Evolutionary conservation across 176 grass and related monocot species (phyloP), one percentile per base, ranked within the genome.

Genomic region (Zoysia pacifica): DNA sequence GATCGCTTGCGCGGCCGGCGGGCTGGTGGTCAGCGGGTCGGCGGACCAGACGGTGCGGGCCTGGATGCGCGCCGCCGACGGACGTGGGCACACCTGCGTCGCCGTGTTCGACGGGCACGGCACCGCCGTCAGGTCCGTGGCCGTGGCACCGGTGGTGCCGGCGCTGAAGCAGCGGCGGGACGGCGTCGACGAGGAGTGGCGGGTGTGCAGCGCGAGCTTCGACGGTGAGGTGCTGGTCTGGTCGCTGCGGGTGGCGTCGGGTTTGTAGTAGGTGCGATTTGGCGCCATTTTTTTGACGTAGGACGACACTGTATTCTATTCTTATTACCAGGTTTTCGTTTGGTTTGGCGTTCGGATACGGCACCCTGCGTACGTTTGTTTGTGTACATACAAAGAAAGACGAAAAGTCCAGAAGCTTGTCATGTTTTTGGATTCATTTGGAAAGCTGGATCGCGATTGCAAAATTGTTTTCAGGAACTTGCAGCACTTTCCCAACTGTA

Each of bases 161-260:
- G 46, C 4, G 37, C 4, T 6, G 28, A 28, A 28, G 0, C 47
- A 0, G 2, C 65, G 36, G 7, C 59, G 7, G 5, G 59, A 7
- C 28, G 61, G 1, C 9, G 88, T 67, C 0, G 91, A 91, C 36
- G 91, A 90, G 76, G 89, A 89, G 67, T 94, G 87, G 79, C 72
- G 77, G 53, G 70, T 97, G 42, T 94, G 91, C 76, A 97, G 85
- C 69, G 89, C 85, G 18, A 90, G 91, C 63, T 87, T 92, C 60
- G 95, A 97, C 47, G 95, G 90, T 44, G 90, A 97, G 75, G 88
- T 94, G 51, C 87, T 85, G 66, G 55, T 94, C 39, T 94, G 91
- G 90, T 83, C 77, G 84, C 83, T 97, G 64, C 82, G 74, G 62
- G 72, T 91, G 75, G 72, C 89, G 80, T 70, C 82, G 46, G 42